A percentile compares a stretch with the other conserved stretches of the same genome.
Conservation (phyloP, 2,329 filamentous ascomycete species). For the Ambrosiella xylebori region DNA sequence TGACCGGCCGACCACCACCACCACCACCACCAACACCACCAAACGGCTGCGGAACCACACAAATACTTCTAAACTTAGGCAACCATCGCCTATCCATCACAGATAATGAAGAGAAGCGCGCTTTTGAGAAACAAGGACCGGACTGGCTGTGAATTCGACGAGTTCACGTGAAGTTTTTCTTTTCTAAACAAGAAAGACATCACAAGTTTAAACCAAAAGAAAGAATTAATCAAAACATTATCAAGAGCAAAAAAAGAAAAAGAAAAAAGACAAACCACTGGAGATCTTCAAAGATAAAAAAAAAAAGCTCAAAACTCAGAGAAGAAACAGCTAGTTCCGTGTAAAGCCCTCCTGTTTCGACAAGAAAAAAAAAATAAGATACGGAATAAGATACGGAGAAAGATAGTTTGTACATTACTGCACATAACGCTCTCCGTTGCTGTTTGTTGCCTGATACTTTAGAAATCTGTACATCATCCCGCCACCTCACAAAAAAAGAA, state of each 20-base stretch:
- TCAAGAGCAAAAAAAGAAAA: background rate
- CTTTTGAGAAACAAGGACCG: constrained; percentile 13
- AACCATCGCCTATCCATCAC: background rate
- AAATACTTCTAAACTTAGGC: too few relatives aligned
- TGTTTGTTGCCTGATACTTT: background rate
- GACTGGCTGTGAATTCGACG: constrained; percentile 14
- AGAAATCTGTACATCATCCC: background rate
- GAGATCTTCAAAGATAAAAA: background rate
- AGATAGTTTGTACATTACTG: too few relatives aligned
- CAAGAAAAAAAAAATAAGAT: background rate
- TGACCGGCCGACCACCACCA: background rate
- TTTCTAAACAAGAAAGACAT: background rate
- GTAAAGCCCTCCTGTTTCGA: background rate
- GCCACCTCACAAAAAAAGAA: background rate
- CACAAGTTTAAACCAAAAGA: too few relatives aligned
- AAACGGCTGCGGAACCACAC: background rate
- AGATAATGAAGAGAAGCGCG: constrained; percentile 14
- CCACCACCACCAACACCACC: too few relatives aligned
- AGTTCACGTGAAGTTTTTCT: constrained; percentile 12
- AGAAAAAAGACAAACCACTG: background rate
- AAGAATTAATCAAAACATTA: too few relatives aligned
- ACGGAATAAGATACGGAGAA: background rate
- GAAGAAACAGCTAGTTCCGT: background rate
- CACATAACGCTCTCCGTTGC: background rate
- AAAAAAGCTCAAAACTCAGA: background rate